Base-by-base conservation (phyloP, 169 alveolate genomes). In the Toxoplasma gondii region DNA sequence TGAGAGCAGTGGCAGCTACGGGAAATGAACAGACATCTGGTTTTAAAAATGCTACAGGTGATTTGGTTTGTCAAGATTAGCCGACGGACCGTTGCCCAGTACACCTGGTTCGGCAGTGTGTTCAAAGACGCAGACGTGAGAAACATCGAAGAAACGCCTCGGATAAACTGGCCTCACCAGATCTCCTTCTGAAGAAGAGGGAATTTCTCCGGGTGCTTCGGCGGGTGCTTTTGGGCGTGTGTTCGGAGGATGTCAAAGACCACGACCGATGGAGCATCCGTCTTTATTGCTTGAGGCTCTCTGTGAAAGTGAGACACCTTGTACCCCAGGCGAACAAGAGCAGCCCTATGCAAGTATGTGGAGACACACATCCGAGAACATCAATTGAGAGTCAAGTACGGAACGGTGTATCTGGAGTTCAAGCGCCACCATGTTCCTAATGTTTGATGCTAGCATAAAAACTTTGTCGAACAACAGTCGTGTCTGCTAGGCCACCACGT, bases 241-340 rank as follows among this genome's bases (percentile, higher is more conserved):
- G 95, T 88, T 83, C 98, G 95, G 41, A 98, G 91, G 78, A 98
- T 91, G 92, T 98, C 98, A 96, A 94, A 96, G 64, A 98, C 97
- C n/a, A 96, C 97, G 31, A 91, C 82, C 67, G 95, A 24, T 31
- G 97, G 97, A 10, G 98, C 98, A 93, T 97, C 96, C 29, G 98
- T 98, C 95, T 98, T 98, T 83, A 97, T 94, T 22, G 97, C 96
- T 91, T 96, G 96, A 22, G 98, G 98, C 49, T 97, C 98, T 53
- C 98, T 96, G 88, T 98, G 98, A 43, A 98, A 97, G 88, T 97
- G 98, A n/a, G 97, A 95, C 27, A 97, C 94, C 88, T 91, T 90
- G 94, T 96, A 96, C 81, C 98, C 98, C 81, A 97, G 94, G 86
- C 96, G 95, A 49, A 95, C 91, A 0, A 97, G 90, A 5, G 98